These are phyloP conservation scores for Microdochium paspali DNA, from an alignment of 2,329 filamentous ascomycete species.

Conservation along the genomic window DNA sequence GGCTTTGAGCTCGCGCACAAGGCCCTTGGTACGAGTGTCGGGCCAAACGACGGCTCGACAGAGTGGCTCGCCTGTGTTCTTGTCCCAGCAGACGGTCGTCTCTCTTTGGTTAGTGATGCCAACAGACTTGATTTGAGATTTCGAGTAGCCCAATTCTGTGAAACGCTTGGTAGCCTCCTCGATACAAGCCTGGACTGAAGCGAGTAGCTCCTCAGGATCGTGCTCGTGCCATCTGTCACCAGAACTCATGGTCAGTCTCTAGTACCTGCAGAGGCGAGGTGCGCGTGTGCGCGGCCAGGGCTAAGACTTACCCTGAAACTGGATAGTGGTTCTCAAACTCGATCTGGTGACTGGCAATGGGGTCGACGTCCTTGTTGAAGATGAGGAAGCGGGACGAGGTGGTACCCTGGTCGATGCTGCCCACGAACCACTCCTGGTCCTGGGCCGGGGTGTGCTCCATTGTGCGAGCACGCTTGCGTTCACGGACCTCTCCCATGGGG, in stretches of 20 bases:
- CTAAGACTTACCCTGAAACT: constrained; percentile 63
- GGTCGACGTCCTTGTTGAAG: constrained; percentile 71
- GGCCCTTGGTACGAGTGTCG: constrained; percentile 63
- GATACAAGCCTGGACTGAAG: constrained; percentile 70
- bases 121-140: constrained; percentile 62
- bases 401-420: constrained; percentile 84
- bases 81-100: constrained; percentile 80
- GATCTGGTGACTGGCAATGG: constrained; percentile 75
- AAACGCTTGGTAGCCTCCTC: constrained; percentile 67
- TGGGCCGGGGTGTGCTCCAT: background rate
- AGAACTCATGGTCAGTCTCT: constrained; percentile 5
- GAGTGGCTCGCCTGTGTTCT: constrained; percentile 67
- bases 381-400: constrained; percentile 86
- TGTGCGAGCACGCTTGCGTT: constrained; percentile 1
- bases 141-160: constrained; percentile 55
- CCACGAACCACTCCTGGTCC: constrained; percentile 56
- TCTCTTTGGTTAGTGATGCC: constrained; percentile 90
- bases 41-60: constrained; percentile 87
- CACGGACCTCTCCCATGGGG: background rate
- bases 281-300: background rate
- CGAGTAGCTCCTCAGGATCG: constrained; percentile 67
- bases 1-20: constrained; percentile 69
- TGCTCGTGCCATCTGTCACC: constrained; percentile 75
- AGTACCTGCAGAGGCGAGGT: constrained; percentile 1
- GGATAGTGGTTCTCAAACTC: constrained; percentile 82